These are phyloP conservation scores for Lichtheimia hyalospora DNA, from an alignment of 371 early-diverging fungal genomes.

Conservation along the genomic window DNA sequence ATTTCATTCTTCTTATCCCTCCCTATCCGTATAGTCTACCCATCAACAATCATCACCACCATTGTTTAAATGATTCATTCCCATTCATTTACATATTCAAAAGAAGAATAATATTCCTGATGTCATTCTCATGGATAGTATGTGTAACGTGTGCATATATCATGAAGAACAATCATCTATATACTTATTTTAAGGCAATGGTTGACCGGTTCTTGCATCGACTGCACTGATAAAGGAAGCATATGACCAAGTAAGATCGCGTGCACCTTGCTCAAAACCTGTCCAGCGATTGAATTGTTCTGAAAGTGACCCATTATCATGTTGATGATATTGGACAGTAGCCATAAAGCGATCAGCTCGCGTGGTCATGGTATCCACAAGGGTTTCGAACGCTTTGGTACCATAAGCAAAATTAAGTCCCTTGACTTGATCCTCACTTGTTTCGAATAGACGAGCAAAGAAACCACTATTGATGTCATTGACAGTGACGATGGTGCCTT, in stretches of 20 bases:
- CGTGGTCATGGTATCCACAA: constrained; percentile 25
- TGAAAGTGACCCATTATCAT: constrained; percentile 51
- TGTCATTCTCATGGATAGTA: too few species aligned
- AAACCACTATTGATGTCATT: constrained; percentile 43
- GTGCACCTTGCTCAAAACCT: constrained; percentile 67
- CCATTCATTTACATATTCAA: too few species aligned
- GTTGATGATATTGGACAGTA: constrained; percentile 56
- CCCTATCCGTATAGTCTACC: too few species aligned
- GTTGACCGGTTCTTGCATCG: constrained; percentile 4
- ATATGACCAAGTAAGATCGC: constrained; percentile 78
- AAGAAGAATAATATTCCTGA: too few species aligned
- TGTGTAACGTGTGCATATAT: neutral
- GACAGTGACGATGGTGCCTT: constrained; percentile 23
- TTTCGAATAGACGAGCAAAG: constrained; percentile 25
- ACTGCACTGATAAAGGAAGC: constrained; percentile 59
- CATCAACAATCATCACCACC: too few species aligned
- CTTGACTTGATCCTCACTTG: neutral
- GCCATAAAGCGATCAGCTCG: constrained; percentile 60
- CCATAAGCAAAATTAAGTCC: constrained; percentile 21
- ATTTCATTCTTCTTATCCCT: too few species aligned
- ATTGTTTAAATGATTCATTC: too few species aligned
- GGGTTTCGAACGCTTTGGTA: constrained; percentile 14
- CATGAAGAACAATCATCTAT: neutral
- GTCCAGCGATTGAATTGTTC: constrained; percentile 65
- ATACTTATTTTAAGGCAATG: neutral